These are phyloP conservation scores for Garcia nutans DNA, from an alignment of 345 rosid genomes.

Conservation along the genomic window DNA sequence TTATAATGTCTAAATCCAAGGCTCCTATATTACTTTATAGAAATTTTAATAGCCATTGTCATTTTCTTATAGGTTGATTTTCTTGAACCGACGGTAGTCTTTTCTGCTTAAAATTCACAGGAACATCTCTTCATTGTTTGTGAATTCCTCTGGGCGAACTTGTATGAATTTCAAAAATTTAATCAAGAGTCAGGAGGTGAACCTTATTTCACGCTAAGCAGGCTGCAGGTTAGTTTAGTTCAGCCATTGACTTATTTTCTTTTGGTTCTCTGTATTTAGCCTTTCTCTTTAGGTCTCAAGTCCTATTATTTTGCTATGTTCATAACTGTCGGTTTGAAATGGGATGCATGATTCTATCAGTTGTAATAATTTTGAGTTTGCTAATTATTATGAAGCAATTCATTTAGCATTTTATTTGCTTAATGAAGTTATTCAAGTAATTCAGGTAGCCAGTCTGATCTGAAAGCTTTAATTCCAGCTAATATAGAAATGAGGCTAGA, in stretches of 20 bases:
- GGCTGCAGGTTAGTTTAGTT: constrained; percentile 70
- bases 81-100: constrained; percentile 4
- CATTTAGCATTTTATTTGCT: neutral
- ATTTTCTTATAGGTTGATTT: neutral
- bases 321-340: neutral
- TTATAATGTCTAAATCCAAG: too few relatives aligned
- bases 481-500: neutral
- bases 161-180: constrained; percentile 89
- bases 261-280: neutral
- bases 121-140: constrained; percentile 95
- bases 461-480: neutral
- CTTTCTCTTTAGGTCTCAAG: neutral
- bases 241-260: neutral
- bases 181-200: constrained; percentile 83
- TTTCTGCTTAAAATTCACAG: constrained; percentile 38
- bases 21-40: neutral
- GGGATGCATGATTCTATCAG: neutral
- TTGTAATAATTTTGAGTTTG: neutral
- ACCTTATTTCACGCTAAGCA: constrained; percentile 59
- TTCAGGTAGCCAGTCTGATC: neutral
- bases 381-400: neutral
- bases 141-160: constrained; percentile 82
- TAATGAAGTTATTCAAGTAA: neutral
- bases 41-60: neutral
- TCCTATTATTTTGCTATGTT: neutral